Evolutionary conservation across 805 yeast genomes (phyloP).

Genomic region (Sungouiozyma intestinalis): DNA sequence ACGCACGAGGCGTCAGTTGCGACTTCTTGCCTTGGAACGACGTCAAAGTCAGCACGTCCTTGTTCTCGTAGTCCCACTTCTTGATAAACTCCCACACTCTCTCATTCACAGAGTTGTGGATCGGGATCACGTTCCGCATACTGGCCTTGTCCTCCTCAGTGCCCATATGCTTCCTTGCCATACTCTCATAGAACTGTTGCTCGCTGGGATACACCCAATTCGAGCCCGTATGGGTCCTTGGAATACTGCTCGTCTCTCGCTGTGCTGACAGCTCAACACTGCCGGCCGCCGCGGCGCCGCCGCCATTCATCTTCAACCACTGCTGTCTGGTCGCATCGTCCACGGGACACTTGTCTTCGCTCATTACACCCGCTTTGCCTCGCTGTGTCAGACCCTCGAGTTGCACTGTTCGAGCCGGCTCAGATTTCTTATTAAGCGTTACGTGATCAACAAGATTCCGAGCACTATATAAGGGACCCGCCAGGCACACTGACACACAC

Average conservation of each 20-base stretch:
- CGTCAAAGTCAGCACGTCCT: slow-evolving; percentile 59
- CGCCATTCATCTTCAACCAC: slow-evolving; percentile 38
- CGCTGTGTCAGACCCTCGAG: not conserved
- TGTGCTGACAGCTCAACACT: slow-evolving; percentile 49
- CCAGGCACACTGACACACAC: not conserved
- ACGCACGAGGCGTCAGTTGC: slow-evolving; percentile 81
- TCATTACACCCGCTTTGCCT: not conserved
- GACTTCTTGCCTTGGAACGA: slow-evolving; percentile 84
- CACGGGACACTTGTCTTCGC: slow-evolving; percentile 49
- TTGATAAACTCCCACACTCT: slow-evolving; percentile 79
- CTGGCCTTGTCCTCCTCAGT: slow-evolving; percentile 58
- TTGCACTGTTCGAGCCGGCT: not conserved
- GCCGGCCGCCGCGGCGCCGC: slow-evolving; percentile 25
- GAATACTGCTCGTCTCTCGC: slow-evolving; percentile 72
- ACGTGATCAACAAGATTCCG: not conserved
- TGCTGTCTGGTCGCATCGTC: slow-evolving; percentile 48
- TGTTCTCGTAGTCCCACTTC: slow-evolving; percentile 63
- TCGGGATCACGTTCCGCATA: slow-evolving; percentile 86
- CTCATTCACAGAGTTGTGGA: slow-evolving; percentile 90
- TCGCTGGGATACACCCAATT: slow-evolving; percentile 97
- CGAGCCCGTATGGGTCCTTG: slow-evolving; percentile 53
- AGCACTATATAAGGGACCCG: not conserved
- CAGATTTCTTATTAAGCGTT: not conserved
- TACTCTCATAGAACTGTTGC: slow-evolving; percentile 88
- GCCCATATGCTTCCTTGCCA: slow-evolving; percentile 79